Evolutionary conservation across 768 basidiomycete species (phyloP).

Genomic region (Baorangia bicolor): DNA sequence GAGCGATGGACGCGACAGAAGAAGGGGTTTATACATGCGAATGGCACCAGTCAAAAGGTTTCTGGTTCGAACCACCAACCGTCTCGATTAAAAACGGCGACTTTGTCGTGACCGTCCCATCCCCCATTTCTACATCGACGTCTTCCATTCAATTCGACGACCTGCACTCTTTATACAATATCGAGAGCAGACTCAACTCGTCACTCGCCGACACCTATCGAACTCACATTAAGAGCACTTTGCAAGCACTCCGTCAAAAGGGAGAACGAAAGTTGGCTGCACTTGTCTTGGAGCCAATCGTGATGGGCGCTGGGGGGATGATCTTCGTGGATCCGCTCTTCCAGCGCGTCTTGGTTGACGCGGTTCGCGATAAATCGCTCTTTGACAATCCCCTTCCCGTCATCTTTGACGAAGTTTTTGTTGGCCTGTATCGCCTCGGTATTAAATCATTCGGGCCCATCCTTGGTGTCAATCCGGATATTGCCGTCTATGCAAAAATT

Average conservation of each 20-base stretch:
- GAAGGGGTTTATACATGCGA: conserved; percentile 93
- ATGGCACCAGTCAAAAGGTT: conserved; percentile 92
- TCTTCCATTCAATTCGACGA: conserved; percentile 34
- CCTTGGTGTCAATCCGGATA: conserved; percentile 77
- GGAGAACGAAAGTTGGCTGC: conserved; percentile 57
- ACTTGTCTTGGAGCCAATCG: conserved; percentile 85
- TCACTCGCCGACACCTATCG: conserved; percentile 66
- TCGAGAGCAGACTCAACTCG: conserved; percentile 56
- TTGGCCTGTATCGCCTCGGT: conserved; percentile 87
- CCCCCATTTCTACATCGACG: conserved; percentile 38
- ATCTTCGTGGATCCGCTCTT: conserved; percentile 96
- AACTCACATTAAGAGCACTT: conserved; percentile 49
- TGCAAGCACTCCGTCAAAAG: conserved; percentile 45
- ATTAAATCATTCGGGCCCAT: conserved; percentile 61
- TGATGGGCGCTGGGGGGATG: conserved; percentile 97
- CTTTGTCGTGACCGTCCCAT: conserved; percentile 53
- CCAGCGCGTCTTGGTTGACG: conserved; percentile 83
- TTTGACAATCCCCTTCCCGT: conserved; percentile 68
- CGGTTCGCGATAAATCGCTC: conserved; percentile 54
- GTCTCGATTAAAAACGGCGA: conserved; percentile 65
- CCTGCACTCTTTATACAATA: conserved; percentile 66
- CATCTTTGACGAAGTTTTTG: conserved; percentile 95
- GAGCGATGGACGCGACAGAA: conserved; percentile 93
- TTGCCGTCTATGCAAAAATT: conserved; percentile 90
- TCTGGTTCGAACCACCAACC: conserved; percentile 90